Percentiles rank a stretch among this genome's conserved stretches.
These are phyloP conservation scores for Colletotrichum sp. DNA, from an alignment of 2,329 filamentous ascomycete genomes.

Conservation along the genomic window DNA sequence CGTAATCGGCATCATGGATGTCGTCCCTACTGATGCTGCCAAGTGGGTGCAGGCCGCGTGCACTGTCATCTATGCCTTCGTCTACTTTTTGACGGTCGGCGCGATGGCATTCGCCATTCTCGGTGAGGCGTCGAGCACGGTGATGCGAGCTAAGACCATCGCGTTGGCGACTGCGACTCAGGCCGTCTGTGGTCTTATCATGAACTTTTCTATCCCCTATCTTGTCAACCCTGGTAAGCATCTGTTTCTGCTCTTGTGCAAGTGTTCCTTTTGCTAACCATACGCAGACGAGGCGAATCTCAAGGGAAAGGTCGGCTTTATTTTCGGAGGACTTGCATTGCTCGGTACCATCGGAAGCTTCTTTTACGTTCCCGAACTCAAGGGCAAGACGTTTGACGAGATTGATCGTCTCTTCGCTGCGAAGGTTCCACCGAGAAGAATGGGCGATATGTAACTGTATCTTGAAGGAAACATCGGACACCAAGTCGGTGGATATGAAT, in stretches of 20 bases:
- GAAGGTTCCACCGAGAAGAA: not conserved
- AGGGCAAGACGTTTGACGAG: constrained; percentile 26
- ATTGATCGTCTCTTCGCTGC: constrained; percentile 33
- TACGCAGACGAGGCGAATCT: constrained; percentile 29
- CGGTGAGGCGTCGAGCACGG: constrained; percentile 53
- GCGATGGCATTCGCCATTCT: constrained; percentile 51
- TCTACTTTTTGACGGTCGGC: constrained; percentile 41
- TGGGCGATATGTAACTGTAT: not conserved
- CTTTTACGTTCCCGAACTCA: constrained; percentile 27
- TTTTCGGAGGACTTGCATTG: constrained; percentile 23
- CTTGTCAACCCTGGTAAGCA: constrained; percentile 24
- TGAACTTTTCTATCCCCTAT: constrained; percentile 31
- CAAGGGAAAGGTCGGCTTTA: constrained; percentile 33
- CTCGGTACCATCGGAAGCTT: constrained; percentile 25
- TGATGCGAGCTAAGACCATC: constrained; percentile 48
- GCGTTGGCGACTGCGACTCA: constrained; percentile 48
- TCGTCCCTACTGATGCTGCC: constrained; percentile 42
- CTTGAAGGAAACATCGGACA: accelerated
- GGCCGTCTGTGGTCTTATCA: constrained; percentile 38
- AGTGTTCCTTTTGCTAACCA: not conserved
- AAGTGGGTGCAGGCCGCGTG: constrained; percentile 55
- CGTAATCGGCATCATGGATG: constrained; percentile 49
- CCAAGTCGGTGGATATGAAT: accelerated
- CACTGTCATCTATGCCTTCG: constrained; percentile 45
- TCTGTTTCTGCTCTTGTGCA: accelerated